Evolutionary conservation across 192 early-diverging fungal species (phyloP).

Genomic region (Pecoramyces ruminantium): DNA sequence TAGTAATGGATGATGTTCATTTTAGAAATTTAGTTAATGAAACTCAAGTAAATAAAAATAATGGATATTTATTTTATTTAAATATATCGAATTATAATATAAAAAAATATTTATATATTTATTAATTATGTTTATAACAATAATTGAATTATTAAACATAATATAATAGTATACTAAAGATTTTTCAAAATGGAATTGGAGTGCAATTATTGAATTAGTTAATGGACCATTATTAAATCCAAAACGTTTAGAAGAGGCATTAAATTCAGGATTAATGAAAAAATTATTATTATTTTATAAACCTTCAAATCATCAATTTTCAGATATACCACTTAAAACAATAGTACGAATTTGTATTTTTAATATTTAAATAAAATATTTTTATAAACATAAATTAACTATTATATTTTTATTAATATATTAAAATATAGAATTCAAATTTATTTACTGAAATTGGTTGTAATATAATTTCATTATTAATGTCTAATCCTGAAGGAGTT

Average conservation of each 20-base stretch:
- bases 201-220: constrained; percentile 50
- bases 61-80: no score
- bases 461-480: constrained; percentile 44
- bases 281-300: constrained; percentile 54
- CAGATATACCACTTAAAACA: constrained; percentile 26
- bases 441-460: constrained; percentile 28
- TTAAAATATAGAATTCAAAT: constrained; percentile 7
- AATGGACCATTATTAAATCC: constrained; percentile 60
- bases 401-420: constrained; percentile 14
- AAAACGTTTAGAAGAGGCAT: constrained; percentile 53
- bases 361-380: no score
- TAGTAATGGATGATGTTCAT: constrained; percentile 52
- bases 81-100: no score
- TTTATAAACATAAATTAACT: not conserved
- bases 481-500: constrained; percentile 45
- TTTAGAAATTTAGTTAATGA: constrained; percentile 51
- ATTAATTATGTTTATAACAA: no score
- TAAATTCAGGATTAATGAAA: constrained; percentile 51
- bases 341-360: not conserved
- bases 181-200: constrained; percentile 63
- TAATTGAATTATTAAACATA: no score
- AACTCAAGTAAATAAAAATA: constrained; percentile 26
- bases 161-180: constrained; percentile 47
- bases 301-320: constrained; percentile 54
- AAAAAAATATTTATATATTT: no score